These are phyloP conservation scores for Plasmodium adleri DNA, from an alignment of 169 alveolate species.

Conservation along the genomic window DNA sequence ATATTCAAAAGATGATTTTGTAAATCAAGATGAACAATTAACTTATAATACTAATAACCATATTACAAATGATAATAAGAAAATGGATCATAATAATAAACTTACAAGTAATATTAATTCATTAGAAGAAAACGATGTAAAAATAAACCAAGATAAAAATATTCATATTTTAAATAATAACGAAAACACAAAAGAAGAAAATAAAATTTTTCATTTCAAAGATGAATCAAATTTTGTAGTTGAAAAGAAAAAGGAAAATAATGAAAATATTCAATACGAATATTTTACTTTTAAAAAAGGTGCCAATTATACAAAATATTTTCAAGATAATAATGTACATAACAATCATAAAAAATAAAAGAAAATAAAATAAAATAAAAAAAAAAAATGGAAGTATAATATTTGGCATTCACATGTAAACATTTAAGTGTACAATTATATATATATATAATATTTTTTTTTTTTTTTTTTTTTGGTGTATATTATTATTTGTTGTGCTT, in stretches of 20 bases:
- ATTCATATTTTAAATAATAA: not conserved
- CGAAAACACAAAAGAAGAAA: conserved; percentile 4
- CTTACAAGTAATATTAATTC: not conserved
- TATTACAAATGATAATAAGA: not conserved
- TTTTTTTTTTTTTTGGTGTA: no score
- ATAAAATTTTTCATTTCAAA: conserved; percentile 41
- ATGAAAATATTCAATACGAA: conserved; percentile 41
- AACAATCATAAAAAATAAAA: conserved; percentile 10
- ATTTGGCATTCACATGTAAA: no score
- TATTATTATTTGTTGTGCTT: no score
- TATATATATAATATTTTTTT: no score
- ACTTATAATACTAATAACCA: not conserved
- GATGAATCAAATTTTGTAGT: conserved; percentile 56
- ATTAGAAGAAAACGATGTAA: not conserved
- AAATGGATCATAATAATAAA: not conserved
- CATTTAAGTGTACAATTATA: no score
- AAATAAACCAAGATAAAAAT: not conserved
- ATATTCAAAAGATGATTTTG: conserved; percentile 62
- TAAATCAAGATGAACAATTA: conserved; percentile 8
- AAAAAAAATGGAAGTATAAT: no score
- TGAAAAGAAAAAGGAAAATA: conserved; percentile 63
- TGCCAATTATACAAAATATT: conserved; percentile 65
- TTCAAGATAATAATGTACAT: conserved; percentile 21
- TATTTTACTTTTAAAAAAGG: conserved; percentile 75
- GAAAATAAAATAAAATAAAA: not conserved